phyloP scores from a whole-genome alignment of 2,329 filamentous ascomycete species.

The Lachnellula hyalina region DNA sequence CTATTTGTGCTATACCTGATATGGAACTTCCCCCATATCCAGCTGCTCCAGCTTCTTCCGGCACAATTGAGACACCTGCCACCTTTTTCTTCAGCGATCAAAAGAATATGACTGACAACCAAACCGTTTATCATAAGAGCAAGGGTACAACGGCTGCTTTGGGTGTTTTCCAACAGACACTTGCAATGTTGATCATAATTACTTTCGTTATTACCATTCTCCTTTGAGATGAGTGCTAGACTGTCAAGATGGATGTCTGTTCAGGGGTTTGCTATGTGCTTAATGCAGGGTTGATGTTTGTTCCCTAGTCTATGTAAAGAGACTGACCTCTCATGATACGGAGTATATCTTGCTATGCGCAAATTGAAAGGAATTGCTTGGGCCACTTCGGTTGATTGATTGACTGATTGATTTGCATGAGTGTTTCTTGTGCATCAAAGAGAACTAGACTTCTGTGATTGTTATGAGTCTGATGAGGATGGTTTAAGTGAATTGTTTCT shows the following conservation, averaged over 20 bases:
- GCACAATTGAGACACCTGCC: conserved; percentile 28
- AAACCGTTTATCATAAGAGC: conserved; percentile 36
- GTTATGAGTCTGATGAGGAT: neutral
- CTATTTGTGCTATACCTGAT: conserved; percentile 48
- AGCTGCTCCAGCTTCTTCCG: conserved; percentile 1
- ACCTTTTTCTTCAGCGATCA: conserved; percentile 47
- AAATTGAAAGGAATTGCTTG: neutral
- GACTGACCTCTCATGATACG: neutral
- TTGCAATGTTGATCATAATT: neutral
- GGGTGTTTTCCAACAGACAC: neutral
- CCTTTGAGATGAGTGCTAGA: neutral
- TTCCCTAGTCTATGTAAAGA: neutral
- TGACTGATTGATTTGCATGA: neutral
- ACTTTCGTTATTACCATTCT: neutral
- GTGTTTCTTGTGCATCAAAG: neutral
- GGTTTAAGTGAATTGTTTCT: neutral
- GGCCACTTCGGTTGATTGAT: neutral
- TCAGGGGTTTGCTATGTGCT: neutral
- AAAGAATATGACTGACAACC: conserved; percentile 43
- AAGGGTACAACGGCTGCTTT: neutral
- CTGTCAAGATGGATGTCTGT: neutral
- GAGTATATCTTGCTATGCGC: neutral
- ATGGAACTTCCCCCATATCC: conserved; percentile 33
- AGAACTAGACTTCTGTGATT: too few relatives aligned
- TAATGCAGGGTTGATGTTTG: neutral